Conservation (phyloP, 2,329 filamentous ascomycete genomes). For the Microcyclospora pomicola region DNA sequence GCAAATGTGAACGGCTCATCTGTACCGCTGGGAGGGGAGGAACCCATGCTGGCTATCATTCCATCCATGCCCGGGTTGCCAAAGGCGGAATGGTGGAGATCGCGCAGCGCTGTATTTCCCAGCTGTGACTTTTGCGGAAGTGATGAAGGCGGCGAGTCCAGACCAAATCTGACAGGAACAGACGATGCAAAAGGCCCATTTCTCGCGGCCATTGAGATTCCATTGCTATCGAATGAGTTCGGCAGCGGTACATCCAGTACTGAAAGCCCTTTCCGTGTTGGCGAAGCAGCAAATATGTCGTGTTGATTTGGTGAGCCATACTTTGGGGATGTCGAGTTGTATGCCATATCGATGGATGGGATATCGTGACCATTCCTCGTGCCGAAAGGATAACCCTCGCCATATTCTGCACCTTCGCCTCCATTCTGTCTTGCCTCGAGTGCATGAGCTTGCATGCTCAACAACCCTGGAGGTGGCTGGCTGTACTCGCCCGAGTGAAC, state of each 20-base stretch:
- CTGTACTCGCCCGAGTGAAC: slow-evolving; percentile 9
- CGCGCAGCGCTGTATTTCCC: slow-evolving; percentile 34
- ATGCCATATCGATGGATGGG: slow-evolving; percentile 40
- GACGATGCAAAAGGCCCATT: slow-evolving; percentile 86
- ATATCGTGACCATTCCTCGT: slow-evolving; percentile 15
- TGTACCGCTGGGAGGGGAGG: slow-evolving; percentile 46
- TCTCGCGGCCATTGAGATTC: slow-evolving; percentile 78
- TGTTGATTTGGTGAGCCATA: slow-evolving; percentile 79
- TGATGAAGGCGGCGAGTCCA: slow-evolving; percentile 67
- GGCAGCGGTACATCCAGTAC: slow-evolving; percentile 85
- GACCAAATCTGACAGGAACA: slow-evolving; percentile 77
- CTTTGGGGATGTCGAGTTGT: slow-evolving; percentile 43
- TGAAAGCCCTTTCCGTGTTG: slow-evolving; percentile 53
- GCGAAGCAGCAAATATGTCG: slow-evolving; percentile 66
- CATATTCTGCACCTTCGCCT: slow-evolving; percentile 18
- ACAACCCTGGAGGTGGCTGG: slow-evolving; percentile 19
- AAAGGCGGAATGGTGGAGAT: slow-evolving; percentile 52
- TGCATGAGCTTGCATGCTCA: slow-evolving; percentile 23
- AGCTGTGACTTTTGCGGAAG: slow-evolving; percentile 36
- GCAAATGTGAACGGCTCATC: slow-evolving; percentile 56
- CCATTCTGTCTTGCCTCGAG: slow-evolving; percentile 17
- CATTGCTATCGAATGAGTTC: slow-evolving; percentile 91
- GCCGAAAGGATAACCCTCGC: slow-evolving; percentile 9
- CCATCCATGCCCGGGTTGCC: slow-evolving; percentile 42
- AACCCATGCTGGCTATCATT: slow-evolving; percentile 32